Conservation (phyloP, 2,329 filamentous ascomycete species). For the Xenoacremonium recifei region DNA sequence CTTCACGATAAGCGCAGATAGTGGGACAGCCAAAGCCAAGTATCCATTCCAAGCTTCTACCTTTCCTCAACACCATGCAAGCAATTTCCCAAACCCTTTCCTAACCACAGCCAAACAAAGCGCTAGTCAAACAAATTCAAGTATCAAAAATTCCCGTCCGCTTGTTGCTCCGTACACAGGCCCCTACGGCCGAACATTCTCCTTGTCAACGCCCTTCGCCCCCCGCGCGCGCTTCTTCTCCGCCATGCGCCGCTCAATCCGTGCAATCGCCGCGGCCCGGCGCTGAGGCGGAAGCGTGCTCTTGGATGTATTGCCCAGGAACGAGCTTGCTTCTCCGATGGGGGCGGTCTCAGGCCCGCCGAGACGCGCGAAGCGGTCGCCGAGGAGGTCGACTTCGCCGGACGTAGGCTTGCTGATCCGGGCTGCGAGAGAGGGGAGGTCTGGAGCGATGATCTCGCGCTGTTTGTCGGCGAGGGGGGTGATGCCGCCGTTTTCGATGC, state of each 20-base stretch:
- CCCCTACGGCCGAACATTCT: conserved; percentile 46
- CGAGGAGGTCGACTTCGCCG: conserved; percentile 41
- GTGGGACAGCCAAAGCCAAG: too few species aligned
- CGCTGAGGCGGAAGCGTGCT: conserved; percentile 49
- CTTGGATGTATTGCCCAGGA: conserved; percentile 39
- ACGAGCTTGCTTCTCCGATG: conserved; percentile 31
- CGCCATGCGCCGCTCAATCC: conserved; percentile 53
- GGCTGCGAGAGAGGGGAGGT: conserved; percentile 25
- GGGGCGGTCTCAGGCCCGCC: conserved; percentile 38
- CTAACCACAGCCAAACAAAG: too few species aligned
- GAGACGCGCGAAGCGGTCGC: conserved; percentile 44
- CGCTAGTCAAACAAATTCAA: too few species aligned
- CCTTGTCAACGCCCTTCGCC: conserved; percentile 43
- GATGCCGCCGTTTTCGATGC: conserved; percentile 28
- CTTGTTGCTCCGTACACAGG: too few species aligned
- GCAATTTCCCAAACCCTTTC: too few species aligned
- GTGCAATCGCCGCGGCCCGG: conserved; percentile 52
- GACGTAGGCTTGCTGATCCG: conserved; percentile 14
- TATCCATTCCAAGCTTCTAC: too few species aligned
- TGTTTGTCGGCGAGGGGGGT: conserved; percentile 19
- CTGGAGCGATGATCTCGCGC: conserved; percentile 23
- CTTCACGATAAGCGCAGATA: too few species aligned
- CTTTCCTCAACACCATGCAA: too few species aligned
- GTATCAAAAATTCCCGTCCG: too few species aligned
- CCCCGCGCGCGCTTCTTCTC: conserved; percentile 43